A percentile compares a stretch with the other conserved stretches of the same genome.
Conservation (phyloP, 2,329 filamentous ascomycete genomes). For the Didymella pinodella region DNA sequence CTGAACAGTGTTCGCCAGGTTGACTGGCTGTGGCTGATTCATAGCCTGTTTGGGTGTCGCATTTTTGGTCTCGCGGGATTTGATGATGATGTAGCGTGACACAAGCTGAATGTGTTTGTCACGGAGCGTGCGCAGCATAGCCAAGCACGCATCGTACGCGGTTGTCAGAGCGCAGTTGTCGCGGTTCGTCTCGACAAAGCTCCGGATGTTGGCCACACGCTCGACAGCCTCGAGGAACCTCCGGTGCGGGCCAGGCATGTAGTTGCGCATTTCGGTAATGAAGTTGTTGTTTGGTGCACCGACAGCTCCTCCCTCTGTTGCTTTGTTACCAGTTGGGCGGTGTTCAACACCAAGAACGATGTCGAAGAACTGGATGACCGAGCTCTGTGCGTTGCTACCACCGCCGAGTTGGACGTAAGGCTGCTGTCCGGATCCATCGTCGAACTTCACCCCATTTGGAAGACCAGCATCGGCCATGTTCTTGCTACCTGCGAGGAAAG, state of each 20-base stretch:
- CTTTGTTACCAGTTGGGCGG: slow-evolving; percentile 81
- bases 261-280: slow-evolving; percentile 93
- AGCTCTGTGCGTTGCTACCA: slow-evolving; percentile 96
- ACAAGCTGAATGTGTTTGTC: slow-evolving; percentile 98
- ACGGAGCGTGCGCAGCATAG: slow-evolving; percentile 77
- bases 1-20: slow-evolving; percentile 63
- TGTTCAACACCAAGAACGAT: slow-evolving; percentile 89
- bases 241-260: slow-evolving; percentile 94
- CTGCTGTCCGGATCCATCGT: slow-evolving; percentile 73
- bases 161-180: slow-evolving; percentile 72
- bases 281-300: slow-evolving; percentile 78
- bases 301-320: slow-evolving; percentile 37
- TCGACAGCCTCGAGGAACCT: slow-evolving; percentile 85
- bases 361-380: slow-evolving; percentile 96
- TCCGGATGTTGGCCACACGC: slow-evolving; percentile 83
- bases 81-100: slow-evolving; percentile 91
- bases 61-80: slow-evolving; percentile 76
- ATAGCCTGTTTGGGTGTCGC: slow-evolving; percentile 63
- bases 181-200: slow-evolving; percentile 73
- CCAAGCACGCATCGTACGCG: slow-evolving; percentile 90
- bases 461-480: slow-evolving; percentile 96
- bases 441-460: slow-evolving; percentile 86
- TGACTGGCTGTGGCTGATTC: slow-evolving; percentile 53
- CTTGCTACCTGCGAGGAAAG: slow-evolving; percentile 94
- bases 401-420: slow-evolving; percentile 86